Conservation (phyloP, 1,284 basidiomycete genomes). For the Malassezia restricta region DNA sequence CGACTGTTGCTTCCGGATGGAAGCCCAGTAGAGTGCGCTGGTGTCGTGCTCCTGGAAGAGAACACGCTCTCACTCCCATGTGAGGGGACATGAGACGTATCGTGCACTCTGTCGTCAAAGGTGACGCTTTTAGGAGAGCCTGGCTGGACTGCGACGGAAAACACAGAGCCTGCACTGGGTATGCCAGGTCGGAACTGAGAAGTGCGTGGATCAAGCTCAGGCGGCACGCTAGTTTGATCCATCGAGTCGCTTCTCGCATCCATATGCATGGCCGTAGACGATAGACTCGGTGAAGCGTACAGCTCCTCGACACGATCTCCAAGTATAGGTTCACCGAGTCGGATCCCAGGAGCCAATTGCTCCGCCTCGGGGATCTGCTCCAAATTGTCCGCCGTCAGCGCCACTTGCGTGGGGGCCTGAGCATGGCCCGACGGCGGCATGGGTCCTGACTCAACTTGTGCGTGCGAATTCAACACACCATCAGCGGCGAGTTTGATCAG, state of each 20-base stretch:
- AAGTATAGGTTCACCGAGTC: conserved; percentile 13
- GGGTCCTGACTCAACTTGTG: neutral
- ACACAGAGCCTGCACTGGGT: conserved; percentile 38
- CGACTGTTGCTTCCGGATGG: neutral
- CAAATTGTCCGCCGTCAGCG: conserved; percentile 39
- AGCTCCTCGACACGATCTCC: neutral
- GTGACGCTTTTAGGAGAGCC: conserved; percentile 33
- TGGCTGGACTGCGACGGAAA: conserved; percentile 40
- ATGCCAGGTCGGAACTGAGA: conserved; percentile 32
- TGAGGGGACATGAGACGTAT: neutral
- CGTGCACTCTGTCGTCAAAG: conserved; percentile 13
- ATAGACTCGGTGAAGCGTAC: no score
- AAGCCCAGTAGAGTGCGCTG: conserved; percentile 15
- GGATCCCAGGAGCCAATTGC: conserved; percentile 41
- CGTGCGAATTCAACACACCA: conserved; percentile 3
- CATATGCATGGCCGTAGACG: no score
- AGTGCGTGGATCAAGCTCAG: conserved; percentile 39
- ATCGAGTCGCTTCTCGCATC: neutral
- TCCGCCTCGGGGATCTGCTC: conserved; percentile 40
- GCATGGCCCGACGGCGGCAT: neutral
- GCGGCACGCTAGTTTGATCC: conserved; percentile 24
- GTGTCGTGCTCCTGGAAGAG: conserved; percentile 17
- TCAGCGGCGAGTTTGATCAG: conserved; percentile 14
- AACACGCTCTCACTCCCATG: conserved; percentile 19
- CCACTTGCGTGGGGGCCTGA: neutral